These are phyloP conservation scores for Eucalyptus sp. DNA, from an alignment of 345 rosid species.

Conservation along the genomic window DNA sequence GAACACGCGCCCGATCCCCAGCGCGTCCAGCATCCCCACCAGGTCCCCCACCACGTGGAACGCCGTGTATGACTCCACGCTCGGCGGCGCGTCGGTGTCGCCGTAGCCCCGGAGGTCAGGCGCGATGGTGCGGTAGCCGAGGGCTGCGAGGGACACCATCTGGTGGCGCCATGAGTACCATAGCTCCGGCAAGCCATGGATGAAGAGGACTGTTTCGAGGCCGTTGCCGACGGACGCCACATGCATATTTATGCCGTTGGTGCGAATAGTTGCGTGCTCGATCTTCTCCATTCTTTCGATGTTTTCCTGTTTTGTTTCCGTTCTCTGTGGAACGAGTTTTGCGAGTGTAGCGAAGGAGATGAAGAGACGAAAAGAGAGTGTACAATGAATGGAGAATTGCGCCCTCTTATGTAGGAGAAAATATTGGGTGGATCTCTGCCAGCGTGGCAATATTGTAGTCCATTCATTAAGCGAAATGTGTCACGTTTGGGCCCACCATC, in stretches of 20 bases:
- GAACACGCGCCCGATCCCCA: conserved; percentile 33
- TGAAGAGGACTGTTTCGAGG: neutral
- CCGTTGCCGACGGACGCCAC: conserved; percentile 13
- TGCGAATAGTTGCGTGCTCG: conserved; percentile 3
- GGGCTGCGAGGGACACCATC: conserved; percentile 42
- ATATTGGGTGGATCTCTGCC: too few relatives aligned
- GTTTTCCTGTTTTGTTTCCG: neutral
- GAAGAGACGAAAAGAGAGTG: neutral
- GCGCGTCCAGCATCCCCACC: conserved; percentile 13
- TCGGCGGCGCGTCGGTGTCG: conserved; percentile 46
- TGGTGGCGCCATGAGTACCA: conserved; percentile 67
- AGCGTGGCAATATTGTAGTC: too few relatives aligned
- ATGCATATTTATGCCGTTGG: conserved; percentile 22
- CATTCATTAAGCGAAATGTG: too few relatives aligned
- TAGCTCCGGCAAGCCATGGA: conserved; percentile 9
- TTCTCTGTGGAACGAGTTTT: neutral
- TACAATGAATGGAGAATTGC: neutral
- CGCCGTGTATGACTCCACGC: conserved; percentile 20
- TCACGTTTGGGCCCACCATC: too few relatives aligned
- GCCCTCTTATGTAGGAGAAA: neutral
- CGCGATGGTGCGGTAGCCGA: conserved; percentile 55
- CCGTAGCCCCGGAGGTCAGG: conserved; percentile 77
- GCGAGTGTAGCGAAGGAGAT: neutral
- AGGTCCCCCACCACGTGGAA: conserved; percentile 21
- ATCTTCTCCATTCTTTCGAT: conserved; percentile 9